A percentile compares a stretch with the other conserved stretches of the same genome.
Evolutionary conservation across 2,329 filamentous ascomycete genomes (phyloP).

Genomic region (Coleophoma crateriformis): DNA sequence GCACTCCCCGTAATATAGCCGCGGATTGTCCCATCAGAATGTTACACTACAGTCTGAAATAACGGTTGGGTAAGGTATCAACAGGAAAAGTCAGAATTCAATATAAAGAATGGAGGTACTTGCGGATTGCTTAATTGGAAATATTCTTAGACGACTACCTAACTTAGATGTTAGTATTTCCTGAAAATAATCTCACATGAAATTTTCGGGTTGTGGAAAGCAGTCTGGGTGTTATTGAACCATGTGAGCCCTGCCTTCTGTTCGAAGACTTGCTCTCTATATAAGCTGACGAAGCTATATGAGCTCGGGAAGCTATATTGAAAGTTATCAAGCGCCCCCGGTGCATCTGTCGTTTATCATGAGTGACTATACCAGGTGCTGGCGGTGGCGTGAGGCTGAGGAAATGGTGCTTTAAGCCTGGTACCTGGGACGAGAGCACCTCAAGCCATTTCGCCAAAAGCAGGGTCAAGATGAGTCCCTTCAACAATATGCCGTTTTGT

Average conservation of each 20-base stretch:
- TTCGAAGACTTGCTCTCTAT: no score
- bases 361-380: slow-evolving; percentile 24
- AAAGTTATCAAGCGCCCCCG: slow-evolving; percentile 61
- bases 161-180: no score
- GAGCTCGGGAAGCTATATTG: no score
- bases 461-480: slow-evolving; percentile 61
- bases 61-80: no score
- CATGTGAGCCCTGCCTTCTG: no score
- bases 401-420: slow-evolving; percentile 59
- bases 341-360: slow-evolving; percentile 31
- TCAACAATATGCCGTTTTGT: slow-evolving; percentile 62
- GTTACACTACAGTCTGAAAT: no score
- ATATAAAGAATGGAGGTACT: no score
- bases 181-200: no score
- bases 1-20: slow-evolving; percentile 71
- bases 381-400: slow-evolving; percentile 50
- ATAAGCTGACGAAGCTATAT: no score
- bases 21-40: slow-evolving; percentile 33
- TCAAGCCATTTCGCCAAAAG: slow-evolving; percentile 66
- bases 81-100: no score
- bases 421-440: slow-evolving; percentile 49
- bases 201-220: no score
- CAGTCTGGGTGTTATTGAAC: no score
- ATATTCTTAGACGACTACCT: slow-evolving; percentile 47
- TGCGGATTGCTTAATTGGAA: slow-evolving; percentile 63